Base-by-base conservation (phyloP, 139 green algal genomes). In the Diplosphaera chodatii region DNA sequence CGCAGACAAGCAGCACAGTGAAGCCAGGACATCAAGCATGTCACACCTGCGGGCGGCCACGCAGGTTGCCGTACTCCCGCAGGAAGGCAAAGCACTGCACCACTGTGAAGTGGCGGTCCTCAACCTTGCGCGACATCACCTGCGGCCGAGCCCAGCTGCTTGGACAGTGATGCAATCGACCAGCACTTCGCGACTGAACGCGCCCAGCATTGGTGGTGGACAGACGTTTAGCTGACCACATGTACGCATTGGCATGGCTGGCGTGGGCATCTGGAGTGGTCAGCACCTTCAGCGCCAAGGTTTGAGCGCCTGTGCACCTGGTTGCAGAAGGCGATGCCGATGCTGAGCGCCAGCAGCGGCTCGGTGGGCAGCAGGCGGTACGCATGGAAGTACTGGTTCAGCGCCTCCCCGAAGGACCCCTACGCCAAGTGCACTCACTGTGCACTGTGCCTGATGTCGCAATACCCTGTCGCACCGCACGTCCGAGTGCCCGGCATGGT, bases 21-120 rank as follows among this genome's bases (percentile, higher is more conserved):
- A n/a, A n/a, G n/a, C n/a, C n/a, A n/a, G n/a, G n/a, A n/a, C n/a
- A n/a, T n/a, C n/a, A n/a, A n/a, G n/a, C n/a, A n/a, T n/a, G n/a
- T n/a, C n/a, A 29, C 37, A 75, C 70, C 33, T 75, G 70, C 13
- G 33, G 31, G 59, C 67, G 66, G 20, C 28, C 64, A 6, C 77
- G 31, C 55, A 70, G 55, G 29, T 31, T 29, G 37, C 71, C 21
- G 59, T 84, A 84, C 56, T 74, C 77, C 77, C 93, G 81, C 64
- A 96, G 68, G 71, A 94, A 89, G 3, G 91, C 87, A 78, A 96
- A 95, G 15, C 79, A 87, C 64, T 87, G 75, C 32, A 96, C 74
- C 21, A 94, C 77, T 3, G 80, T 78, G 1, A 59, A 59, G 75
- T 91, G 75, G 29, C 85, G 71, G 77, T 94, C 83, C 1, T 71